A percentile compares a stretch with the other conserved stretches of the same genome.
These are phyloP conservation scores for Kodamaea hsintzibuensis DNA, from an alignment of 805 yeast species.

Conservation along the genomic window DNA sequence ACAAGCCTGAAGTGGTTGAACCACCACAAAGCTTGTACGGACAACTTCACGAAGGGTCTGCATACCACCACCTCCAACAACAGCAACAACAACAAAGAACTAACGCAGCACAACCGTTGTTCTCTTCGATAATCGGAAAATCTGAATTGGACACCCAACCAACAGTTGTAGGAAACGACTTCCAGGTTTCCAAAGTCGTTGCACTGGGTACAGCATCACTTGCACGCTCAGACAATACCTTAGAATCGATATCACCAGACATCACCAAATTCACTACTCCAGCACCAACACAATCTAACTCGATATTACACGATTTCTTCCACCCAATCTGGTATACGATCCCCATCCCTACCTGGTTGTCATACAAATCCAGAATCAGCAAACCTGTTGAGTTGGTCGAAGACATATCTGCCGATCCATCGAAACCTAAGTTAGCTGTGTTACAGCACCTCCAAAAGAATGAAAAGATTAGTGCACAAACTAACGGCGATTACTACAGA, in stretches of 20 bases:
- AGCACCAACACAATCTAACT: slow-evolving; percentile 32
- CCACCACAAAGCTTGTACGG: slow-evolving; percentile 20
- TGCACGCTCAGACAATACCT: slow-evolving; percentile 22
- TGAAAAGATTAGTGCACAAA: slow-evolving; percentile 20
- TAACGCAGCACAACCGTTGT: slow-evolving; percentile 66
- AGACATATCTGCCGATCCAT: slow-evolving; percentile 6
- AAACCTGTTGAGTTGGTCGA: slow-evolving; percentile 14
- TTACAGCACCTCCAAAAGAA: slow-evolving; percentile 24
- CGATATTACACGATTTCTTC: slow-evolving; percentile 42
- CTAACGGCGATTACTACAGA: slow-evolving; percentile 22
- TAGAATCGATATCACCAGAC: slow-evolving; percentile 33
- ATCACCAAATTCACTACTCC: slow-evolving; percentile 34
- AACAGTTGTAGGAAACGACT: slow-evolving; percentile 65
- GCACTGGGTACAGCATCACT: slow-evolving; percentile 41
- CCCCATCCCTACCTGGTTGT: slow-evolving; percentile 44
- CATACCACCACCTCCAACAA: slow-evolving; percentile 26
- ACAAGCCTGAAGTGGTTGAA: slow-evolving; percentile 29
- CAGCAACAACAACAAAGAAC: slow-evolving; percentile 2
- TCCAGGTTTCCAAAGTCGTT: slow-evolving; percentile 64
- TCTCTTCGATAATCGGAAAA: slow-evolving; percentile 68
- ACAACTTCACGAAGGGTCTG: slow-evolving; percentile 8
- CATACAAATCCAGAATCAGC: slow-evolving; percentile 26
- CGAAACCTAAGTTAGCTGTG: slow-evolving; percentile 21
- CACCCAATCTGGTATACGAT: slow-evolving; percentile 48
- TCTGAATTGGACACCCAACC: slow-evolving; percentile 77